These are phyloP conservation scores for Hyaloraphidium curvatum DNA, from an alignment of 192 early-diverging fungal species.

Conservation along the genomic window DNA sequence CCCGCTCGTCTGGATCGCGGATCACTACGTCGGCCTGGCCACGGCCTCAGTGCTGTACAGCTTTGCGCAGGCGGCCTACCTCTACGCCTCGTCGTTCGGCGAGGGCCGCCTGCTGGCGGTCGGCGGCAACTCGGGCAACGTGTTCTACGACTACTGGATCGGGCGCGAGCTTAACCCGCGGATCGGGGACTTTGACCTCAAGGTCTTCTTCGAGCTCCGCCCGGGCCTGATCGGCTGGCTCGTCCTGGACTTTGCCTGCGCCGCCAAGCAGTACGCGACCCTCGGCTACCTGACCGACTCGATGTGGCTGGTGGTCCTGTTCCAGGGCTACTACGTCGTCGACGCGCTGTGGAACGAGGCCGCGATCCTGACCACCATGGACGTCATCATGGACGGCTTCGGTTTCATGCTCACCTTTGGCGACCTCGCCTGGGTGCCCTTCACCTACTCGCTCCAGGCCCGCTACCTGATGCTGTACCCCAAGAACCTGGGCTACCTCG, in stretches of 20 bases:
- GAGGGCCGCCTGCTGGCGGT: slow-evolving; percentile 42
- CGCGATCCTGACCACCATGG: slow-evolving; percentile 88
- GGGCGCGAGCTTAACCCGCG: slow-evolving; percentile 94
- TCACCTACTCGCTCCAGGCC: slow-evolving; percentile 76
- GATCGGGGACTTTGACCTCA: slow-evolving; percentile 64
- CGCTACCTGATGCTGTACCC: slow-evolving; percentile 63
- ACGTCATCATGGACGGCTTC: slow-evolving; percentile 94
- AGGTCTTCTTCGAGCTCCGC: slow-evolving; percentile 82
- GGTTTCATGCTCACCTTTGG: slow-evolving; percentile 73
- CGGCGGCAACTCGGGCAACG: slow-evolving; percentile 82
- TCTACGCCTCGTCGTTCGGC: slow-evolving; percentile 56
- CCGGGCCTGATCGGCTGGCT: slow-evolving; percentile 87
- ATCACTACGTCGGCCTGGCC: slow-evolving; percentile 56
- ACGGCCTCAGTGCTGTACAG: slow-evolving; percentile 46
- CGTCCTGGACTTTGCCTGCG: slow-evolving; percentile 55
- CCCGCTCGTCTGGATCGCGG: slow-evolving; percentile 62
- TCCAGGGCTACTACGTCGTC: slow-evolving; percentile 67
- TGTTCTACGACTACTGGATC: slow-evolving; percentile 85
- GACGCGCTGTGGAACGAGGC: slow-evolving; percentile 65
- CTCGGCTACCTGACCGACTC: slow-evolving; percentile 48
- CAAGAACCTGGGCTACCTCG: slow-evolving; percentile 22
- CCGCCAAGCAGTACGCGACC: slow-evolving; percentile 48
- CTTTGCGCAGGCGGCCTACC: slow-evolving; percentile 37
- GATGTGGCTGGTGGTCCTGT: slow-evolving; percentile 53
- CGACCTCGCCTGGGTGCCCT: slow-evolving; percentile 74